Base-by-base conservation (phyloP, 2,329 filamentous ascomycete genomes). In the Trichoderma cornu-damae region DNA sequence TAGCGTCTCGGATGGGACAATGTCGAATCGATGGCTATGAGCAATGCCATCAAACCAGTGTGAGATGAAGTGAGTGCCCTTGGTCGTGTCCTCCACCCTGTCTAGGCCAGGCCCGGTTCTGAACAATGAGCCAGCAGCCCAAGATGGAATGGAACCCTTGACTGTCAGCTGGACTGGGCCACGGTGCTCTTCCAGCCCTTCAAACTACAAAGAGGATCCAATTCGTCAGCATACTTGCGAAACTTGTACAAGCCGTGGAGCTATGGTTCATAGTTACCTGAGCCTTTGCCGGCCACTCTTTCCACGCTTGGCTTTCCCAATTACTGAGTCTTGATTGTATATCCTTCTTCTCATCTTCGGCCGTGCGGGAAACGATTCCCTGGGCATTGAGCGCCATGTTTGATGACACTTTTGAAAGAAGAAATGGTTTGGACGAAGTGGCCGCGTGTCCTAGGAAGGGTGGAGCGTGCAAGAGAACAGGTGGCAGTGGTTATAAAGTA, bases 21-120 rank as follows among this genome's bases (percentile, higher is more conserved):
- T 87, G 58, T 89, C 79, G 67, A 93, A 93, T 26, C 82, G 83
- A 71, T 93, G 88, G 1, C 83, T 77, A 56, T 88, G 82, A 3
- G 83, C 80, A 59, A 90, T 84, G 5, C 87, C 87, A 67, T 94
- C 90, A 63, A 94, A 94, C 89, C 89, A 94, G 69, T 94, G 89
- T 1, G 78, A 81, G 11, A 86, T 76, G 30, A 77, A 75, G 65
- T 85, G 85, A 0, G 77, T 81, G n/a, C 84, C 83, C 3, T 77
- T 76, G 2, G 80, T 71, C 0, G 82, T 84, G 42, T 73, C 68
- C n/a, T 84, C 76, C 3, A 90, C 72, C 35, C 79, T 79, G 68
- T 80, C 82, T 26, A 81, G 78, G 1, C 88, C 87, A 0, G 88
- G 88, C 0, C 90, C 89, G 0, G 87, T 91, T 22, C 89, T 81